Evolutionary conservation across 2,329 filamentous ascomycete genomes (phyloP), one percentile per base, ranked within the genome.

Genomic region (Akanthomyces dipterigenus): DNA sequence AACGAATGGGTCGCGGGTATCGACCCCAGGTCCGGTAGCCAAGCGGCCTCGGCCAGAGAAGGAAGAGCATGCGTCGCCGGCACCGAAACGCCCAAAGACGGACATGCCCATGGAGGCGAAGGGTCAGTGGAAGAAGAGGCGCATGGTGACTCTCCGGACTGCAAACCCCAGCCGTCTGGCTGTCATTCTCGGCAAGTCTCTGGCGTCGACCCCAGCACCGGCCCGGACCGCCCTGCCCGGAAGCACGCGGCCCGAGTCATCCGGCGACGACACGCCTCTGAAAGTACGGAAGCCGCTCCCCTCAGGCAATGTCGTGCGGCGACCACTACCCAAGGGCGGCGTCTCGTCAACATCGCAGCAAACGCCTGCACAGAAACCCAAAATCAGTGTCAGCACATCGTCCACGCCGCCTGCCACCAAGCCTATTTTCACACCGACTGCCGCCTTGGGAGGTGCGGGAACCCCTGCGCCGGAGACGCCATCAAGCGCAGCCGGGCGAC

Each of bases 31-130:
- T 69, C 63, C 69, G 16, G 66, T 65, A 8, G 61, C 65, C 31
- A 78, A 78, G 63, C 70, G 76, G 18, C 69, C 75, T 20, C 73
- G 72, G 3, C 68, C 73, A 38, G 76, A 77, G 16, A 75, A 74
- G 61, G 70, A 73, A 5, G 74, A 75, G 42, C 65, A 67, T 28
- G 65, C 67, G 4, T 68, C 69, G 1, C 75, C 76, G 1, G 71
- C 70, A 28, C 68, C 74, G 0, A 78, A 78, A 67, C 71, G 76
- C 14, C 71, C 74, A 5, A 78, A 77, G 67, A 68, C 70, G 7
- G 72, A 75, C 16, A 54, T 46, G 42, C 62, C 67, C 1, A 65
- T 66, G 18, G 62, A 59, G 26, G 63, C 65, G 40, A 67, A 67
- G 24, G 67, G 64, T 16, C 24, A 40, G 11, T 60, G 63, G 38